Evolutionary conservation across 2,329 filamentous ascomycete species (phyloP).

Genomic region (Hirsutella minnesotensis): DNA sequence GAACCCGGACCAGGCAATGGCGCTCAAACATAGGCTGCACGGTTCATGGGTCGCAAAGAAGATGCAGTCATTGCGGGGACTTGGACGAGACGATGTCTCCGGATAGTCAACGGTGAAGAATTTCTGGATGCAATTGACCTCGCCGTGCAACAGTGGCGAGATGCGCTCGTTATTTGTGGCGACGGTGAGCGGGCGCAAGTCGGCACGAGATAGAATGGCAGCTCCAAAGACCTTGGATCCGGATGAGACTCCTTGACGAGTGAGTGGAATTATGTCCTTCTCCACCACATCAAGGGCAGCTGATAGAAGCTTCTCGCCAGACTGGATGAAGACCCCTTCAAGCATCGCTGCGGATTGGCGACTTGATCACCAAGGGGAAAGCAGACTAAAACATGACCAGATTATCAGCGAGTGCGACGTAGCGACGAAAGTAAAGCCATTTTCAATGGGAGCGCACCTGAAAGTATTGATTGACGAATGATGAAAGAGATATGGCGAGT

Average conservation of each 20-base stretch:
- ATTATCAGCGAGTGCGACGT: no score
- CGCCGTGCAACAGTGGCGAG: conserved; percentile 45
- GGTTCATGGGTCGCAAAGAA: conserved; percentile 50
- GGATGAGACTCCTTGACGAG: conserved; percentile 32
- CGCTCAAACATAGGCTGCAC: conserved; percentile 44
- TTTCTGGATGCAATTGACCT: conserved; percentile 48
- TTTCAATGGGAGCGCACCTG: no score
- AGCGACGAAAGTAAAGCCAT: no score
- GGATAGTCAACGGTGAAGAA: conserved; percentile 34
- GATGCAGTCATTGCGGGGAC: conserved; percentile 33
- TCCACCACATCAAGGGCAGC: conserved; percentile 31
- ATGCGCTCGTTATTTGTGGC: conserved; percentile 43
- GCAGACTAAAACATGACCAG: no score
- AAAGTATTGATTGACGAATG: no score
- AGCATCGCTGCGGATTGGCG: background rate
- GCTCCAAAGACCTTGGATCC: conserved; percentile 39
- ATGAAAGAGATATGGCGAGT: no score
- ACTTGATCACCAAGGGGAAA: background rate
- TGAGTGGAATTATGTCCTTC: conserved; percentile 37
- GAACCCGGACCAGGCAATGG: conserved; percentile 47
- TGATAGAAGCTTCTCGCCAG: background rate
- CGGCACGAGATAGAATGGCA: conserved; percentile 33
- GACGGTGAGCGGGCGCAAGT: conserved; percentile 31
- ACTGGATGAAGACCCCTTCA: background rate
- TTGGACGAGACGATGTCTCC: conserved; percentile 23